Base-by-base conservation (phyloP, 1,139 yeast genomes). In the Pichia sp. region DNA sequence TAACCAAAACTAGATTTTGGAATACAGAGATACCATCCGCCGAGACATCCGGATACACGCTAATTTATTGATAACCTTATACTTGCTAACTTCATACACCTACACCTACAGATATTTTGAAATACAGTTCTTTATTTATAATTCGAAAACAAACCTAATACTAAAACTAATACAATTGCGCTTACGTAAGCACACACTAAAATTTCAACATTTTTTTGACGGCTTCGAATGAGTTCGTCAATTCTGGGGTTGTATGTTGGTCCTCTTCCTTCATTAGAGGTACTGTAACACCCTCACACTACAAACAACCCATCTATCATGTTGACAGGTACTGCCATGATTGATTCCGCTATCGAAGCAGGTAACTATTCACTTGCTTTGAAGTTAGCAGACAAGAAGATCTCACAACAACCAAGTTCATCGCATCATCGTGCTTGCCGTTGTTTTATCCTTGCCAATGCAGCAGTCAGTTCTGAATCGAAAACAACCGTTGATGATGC, bases 351-450 rank as follows among this genome's bases (percentile, higher is more conserved):
- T 14, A 73, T 85, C 37, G 78, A 77, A 30, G 69, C 71, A 30
- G 84, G 85, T 3, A 72, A 79, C 6, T 81, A 66, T 60, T 67
- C 71, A 39, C 69, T 69, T 49, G 93, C 94, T 0, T 70, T 71
- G 45, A 68, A 72, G 12, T 69, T 75, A 38, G 65, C 83, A 17
- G 68, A 71, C 34, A 72, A 75, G 48, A 79, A 78, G 56, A 63
- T 82, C 46, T 69, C 72, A 49, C 76, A 77, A 58, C 67, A 69
- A 48, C 94, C 95, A 1, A 70, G 30, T 4, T 42, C 51, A 74
- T 32, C 73, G 74, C 46, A 71, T 76, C 31, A 41, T n/a, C 36
- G 22, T 6, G 53, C 51, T 17, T 34, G 41, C 14, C 44, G 15
- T 78, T 77, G 59, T 79, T 76, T 58, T 18, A 34, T 50, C 15